These are phyloP conservation scores for Epichloe sibirici DNA, from an alignment of 2,329 filamentous ascomycete species.

Conservation along the genomic window DNA sequence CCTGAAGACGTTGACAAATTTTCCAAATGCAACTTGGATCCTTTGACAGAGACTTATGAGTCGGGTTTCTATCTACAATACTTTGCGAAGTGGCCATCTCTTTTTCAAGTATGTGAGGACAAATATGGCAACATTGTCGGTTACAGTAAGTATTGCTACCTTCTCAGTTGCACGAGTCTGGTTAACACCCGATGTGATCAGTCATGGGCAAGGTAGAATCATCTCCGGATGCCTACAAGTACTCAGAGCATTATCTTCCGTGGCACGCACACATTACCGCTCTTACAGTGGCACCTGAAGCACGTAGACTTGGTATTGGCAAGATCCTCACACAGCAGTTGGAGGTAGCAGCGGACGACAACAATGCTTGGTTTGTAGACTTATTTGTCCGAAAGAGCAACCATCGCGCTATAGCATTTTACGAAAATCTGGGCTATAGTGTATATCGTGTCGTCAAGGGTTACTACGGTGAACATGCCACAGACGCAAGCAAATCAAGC, in stretches of 20 bases:
- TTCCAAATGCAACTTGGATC: slow-evolving; percentile 91
- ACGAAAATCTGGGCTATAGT: slow-evolving; percentile 82
- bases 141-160: slow-evolving; percentile 55
- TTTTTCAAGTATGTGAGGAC: slow-evolving; percentile 88
- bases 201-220: slow-evolving; percentile 97
- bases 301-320: slow-evolving; percentile 76
- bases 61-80: slow-evolving; percentile 93
- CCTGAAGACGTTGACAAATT: slow-evolving; percentile 78
- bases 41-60: slow-evolving; percentile 95
- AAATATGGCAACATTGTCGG: slow-evolving; percentile 79
- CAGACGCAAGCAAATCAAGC: slow-evolving; percentile 45
- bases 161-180: slow-evolving; percentile 3
- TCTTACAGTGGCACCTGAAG: slow-evolving; percentile 78
- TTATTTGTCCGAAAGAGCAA: slow-evolving; percentile 88
- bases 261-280: slow-evolving; percentile 98
- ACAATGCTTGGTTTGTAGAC: slow-evolving; percentile 89
- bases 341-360: slow-evolving; percentile 69
- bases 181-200: slow-evolving; percentile 32
- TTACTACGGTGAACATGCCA: slow-evolving; percentile 83
- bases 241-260: slow-evolving; percentile 86
- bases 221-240: slow-evolving; percentile 60
- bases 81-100: slow-evolving; percentile 85
- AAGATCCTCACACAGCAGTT: slow-evolving; percentile 70
- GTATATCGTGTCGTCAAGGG: slow-evolving; percentile 80
- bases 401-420: slow-evolving; percentile 74